Percentiles rank a stretch among this genome's conserved stretches.
Conservation (phyloP, 1,284 basidiomycete genomes). For the Fomitopsis schrenkii region DNA sequence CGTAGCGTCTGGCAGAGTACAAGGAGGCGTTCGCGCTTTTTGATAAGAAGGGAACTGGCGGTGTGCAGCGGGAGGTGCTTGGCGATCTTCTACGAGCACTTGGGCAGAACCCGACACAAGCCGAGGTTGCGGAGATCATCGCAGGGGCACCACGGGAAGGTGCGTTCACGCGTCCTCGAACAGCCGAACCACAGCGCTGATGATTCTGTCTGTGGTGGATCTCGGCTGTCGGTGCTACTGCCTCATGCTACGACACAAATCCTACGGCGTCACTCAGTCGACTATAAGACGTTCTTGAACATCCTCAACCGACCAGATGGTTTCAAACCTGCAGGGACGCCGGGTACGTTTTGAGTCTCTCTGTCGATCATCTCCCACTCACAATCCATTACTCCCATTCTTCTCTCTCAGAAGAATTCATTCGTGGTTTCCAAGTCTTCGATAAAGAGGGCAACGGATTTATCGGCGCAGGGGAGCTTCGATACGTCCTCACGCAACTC, state of each 20-base stretch:
- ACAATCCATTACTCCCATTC: too few relatives aligned
- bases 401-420: conserved; percentile 81
- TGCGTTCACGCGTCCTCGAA: conserved; percentile 30
- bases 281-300: conserved; percentile 85
- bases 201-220: too few relatives aligned
- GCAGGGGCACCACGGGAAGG: conserved; percentile 73
- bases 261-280: conserved; percentile 47
- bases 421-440: conserved; percentile 98
- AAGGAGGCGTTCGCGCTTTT: conserved; percentile 97
- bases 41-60: conserved; percentile 91
- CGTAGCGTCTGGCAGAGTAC: conserved; percentile 58
- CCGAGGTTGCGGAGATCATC: conserved; percentile 87
- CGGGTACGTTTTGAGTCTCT: conserved; percentile 51
- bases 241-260: background rate
- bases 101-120: conserved; percentile 98
- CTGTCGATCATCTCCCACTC: background rate
- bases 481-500: conserved; percentile 93
- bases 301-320: conserved; percentile 96
- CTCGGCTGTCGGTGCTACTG: background rate
- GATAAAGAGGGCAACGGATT: conserved; percentile 85
- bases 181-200: background rate
- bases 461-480: conserved; percentile 81
- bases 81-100: conserved; percentile 95
- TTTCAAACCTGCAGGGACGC: conserved; percentile 93
- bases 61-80: conserved; percentile 83